Percentiles rank a stretch among this genome's conserved stretches.
phyloP scores from a whole-genome alignment of 2,329 filamentous ascomycete genomes.

The Sporothrix dimorphospora region DNA sequence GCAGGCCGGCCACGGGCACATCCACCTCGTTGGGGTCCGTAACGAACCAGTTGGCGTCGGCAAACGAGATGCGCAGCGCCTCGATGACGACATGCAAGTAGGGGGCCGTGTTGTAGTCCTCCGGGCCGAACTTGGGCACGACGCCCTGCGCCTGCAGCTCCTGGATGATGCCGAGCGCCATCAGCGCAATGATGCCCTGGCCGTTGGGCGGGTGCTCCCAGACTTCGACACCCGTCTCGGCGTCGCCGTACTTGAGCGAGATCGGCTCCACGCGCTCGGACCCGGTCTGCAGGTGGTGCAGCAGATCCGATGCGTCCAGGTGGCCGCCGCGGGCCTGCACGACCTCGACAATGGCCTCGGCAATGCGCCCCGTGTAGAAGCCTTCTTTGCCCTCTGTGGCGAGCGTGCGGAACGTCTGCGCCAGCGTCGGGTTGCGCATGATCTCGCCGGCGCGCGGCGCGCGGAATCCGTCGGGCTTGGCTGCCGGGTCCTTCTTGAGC shows the following conservation, averaged over 20 bases:
- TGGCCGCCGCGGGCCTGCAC: slow-evolving; percentile 75
- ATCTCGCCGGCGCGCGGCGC: slow-evolving; percentile 82
- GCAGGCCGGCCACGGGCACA: slow-evolving; percentile 70
- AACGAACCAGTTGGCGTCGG: slow-evolving; percentile 88
- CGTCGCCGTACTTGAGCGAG: slow-evolving; percentile 67
- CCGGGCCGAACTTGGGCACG: slow-evolving; percentile 69
- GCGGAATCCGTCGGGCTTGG: slow-evolving; percentile 66
- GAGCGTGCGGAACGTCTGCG: slow-evolving; percentile 77
- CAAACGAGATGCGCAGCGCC: slow-evolving; percentile 83
- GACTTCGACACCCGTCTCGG: slow-evolving; percentile 66
- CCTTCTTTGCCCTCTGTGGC: slow-evolving; percentile 82
- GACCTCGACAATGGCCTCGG: slow-evolving; percentile 78
- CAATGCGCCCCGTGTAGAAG: slow-evolving; percentile 86
- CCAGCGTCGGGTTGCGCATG: slow-evolving; percentile 82
- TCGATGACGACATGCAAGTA: slow-evolving; percentile 90
- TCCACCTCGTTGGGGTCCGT: slow-evolving; percentile 75
- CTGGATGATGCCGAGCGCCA: slow-evolving; percentile 90
- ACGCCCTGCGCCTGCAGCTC: slow-evolving; percentile 75
- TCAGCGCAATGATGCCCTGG: slow-evolving; percentile 91
- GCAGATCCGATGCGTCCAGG: slow-evolving; percentile 77
- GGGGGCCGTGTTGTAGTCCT: slow-evolving; percentile 77
- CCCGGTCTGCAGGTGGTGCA: slow-evolving; percentile 67
- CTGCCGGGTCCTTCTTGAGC: slow-evolving; percentile 74
- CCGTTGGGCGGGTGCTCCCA: slow-evolving; percentile 98
- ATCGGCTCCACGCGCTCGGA: slow-evolving; percentile 85